phyloP scores from a whole-genome alignment of 1,139 yeast genomes.

The Diutina scorzettiae region DNA sequence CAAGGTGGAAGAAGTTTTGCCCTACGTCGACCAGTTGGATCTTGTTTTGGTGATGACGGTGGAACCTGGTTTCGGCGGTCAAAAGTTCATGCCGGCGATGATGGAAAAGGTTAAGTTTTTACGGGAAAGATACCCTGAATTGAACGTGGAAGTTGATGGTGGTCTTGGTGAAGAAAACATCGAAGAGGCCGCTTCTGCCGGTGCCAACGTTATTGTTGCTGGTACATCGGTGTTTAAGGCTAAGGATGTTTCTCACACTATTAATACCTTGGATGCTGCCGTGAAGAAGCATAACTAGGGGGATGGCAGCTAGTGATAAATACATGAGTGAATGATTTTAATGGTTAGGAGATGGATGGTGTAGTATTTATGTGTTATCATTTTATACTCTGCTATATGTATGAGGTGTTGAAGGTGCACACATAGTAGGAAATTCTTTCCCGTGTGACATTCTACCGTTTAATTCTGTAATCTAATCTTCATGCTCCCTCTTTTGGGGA shows the following conservation, averaged over 20 bases:
- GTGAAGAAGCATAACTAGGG: conserved; percentile 4
- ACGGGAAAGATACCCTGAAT: conserved; percentile 60
- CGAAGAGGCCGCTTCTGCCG: conserved; percentile 12
- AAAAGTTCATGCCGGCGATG: conserved; percentile 88
- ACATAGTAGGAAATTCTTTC: too few relatives aligned
- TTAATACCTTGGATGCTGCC: not conserved
- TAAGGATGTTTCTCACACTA: not conserved
- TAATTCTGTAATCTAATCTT: too few relatives aligned
- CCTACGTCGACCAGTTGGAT: conserved; percentile 67
- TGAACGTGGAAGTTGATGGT: conserved; percentile 94
- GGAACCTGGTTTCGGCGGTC: conserved; percentile 99
- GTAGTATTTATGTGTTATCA: too few relatives aligned
- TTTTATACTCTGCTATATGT: too few relatives aligned
- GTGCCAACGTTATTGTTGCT: conserved; percentile 93
- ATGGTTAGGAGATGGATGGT: too few relatives aligned
- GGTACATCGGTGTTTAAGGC: conserved; percentile 50
- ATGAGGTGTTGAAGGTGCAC: too few relatives aligned
- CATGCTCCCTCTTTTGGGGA: not conserved
- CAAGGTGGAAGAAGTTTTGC: conserved; percentile 71
- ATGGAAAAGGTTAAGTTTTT: conserved; percentile 85
- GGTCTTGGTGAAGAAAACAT: conserved; percentile 49
- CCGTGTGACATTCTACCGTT: too few relatives aligned
- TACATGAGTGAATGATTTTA: too few relatives aligned
- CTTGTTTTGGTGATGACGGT: conserved; percentile 97
- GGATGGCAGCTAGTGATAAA: too few relatives aligned